Conservation (phyloP, 108 stramenopile species). For the Epithemia pelagica region DNA sequence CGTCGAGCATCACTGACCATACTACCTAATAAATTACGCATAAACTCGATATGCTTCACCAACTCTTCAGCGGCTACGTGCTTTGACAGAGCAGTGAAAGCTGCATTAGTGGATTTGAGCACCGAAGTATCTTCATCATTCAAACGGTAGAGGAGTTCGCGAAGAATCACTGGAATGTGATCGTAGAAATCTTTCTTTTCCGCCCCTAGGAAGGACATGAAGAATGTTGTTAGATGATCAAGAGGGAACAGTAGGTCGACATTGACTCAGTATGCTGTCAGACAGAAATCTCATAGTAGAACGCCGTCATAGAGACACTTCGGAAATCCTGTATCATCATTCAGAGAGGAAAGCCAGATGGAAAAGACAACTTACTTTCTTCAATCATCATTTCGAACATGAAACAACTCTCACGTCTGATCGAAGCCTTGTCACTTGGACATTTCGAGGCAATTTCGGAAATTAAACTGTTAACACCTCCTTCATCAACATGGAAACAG, state of each 20-base stretch:
- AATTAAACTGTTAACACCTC: conserved; percentile 77
- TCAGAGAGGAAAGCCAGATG: conserved; percentile 12
- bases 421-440: conserved; percentile 59
- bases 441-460: conserved; percentile 71
- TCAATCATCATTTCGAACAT: conserved; percentile 59
- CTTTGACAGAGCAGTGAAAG: conserved; percentile 71
- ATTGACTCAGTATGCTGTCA: conserved; percentile 19
- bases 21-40: conserved; percentile 82
- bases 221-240: conserved; percentile 13
- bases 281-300: conserved; percentile 72
- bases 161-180: conserved; percentile 75
- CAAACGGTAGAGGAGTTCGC: conserved; percentile 85
- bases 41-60: conserved; percentile 85
- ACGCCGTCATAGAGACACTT: conserved; percentile 28
- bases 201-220: conserved; percentile 42
- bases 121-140: conserved; percentile 82
- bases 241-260: background rate
- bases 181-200: conserved; percentile 84
- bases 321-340: conserved; percentile 22
- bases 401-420: conserved; percentile 73
- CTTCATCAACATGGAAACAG: conserved; percentile 53
- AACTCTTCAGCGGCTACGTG: conserved; percentile 87
- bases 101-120: conserved; percentile 50
- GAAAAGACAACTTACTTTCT: conserved; percentile 87
- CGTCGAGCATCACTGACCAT: conserved; percentile 85